These are phyloP conservation scores for Sphaerulina populicola DNA, from an alignment of 2,329 filamentous ascomycete species.

Conservation along the genomic window DNA sequence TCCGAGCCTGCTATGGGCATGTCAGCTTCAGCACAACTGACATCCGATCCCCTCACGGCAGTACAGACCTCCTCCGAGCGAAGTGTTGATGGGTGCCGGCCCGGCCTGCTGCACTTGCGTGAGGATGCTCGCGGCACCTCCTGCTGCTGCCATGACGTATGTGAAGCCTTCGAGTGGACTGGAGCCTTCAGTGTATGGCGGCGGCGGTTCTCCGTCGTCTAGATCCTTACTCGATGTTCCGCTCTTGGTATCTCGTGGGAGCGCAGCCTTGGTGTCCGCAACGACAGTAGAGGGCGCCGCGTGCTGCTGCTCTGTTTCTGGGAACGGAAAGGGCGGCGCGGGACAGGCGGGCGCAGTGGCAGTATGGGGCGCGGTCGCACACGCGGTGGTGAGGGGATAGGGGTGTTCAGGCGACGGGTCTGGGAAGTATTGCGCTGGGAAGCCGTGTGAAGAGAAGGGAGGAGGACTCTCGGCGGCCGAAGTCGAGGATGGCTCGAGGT, in stretches of 20 bases:
- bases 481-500: conserved; percentile 26
- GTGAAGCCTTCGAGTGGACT: conserved; percentile 88
- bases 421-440: conserved; percentile 52
- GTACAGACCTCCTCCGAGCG: conserved; percentile 61
- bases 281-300: conserved; percentile 47
- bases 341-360: conserved; percentile 41
- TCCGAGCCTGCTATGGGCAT: conserved; percentile 51
- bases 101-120: conserved; percentile 96
- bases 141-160: conserved; percentile 96
- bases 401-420: conserved; percentile 43
- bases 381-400: conserved; percentile 32
- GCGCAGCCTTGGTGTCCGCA: conserved; percentile 73
- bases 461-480: conserved; percentile 48
- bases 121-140: conserved; percentile 95
- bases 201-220: conserved; percentile 83
- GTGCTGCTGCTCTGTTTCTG: conserved; percentile 27
- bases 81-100: conserved; percentile 70
- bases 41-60: neutral
- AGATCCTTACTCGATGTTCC: conserved; percentile 62
- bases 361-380: conserved; percentile 36
- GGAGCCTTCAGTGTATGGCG: conserved; percentile 89
- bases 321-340: conserved; percentile 39
- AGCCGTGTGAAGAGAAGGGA: conserved; percentile 58
- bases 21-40: neutral
- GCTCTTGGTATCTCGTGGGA: conserved; percentile 73